Conservation (phyloP, 2,329 filamentous ascomycete species). For the Huntiella moniliformis region DNA sequence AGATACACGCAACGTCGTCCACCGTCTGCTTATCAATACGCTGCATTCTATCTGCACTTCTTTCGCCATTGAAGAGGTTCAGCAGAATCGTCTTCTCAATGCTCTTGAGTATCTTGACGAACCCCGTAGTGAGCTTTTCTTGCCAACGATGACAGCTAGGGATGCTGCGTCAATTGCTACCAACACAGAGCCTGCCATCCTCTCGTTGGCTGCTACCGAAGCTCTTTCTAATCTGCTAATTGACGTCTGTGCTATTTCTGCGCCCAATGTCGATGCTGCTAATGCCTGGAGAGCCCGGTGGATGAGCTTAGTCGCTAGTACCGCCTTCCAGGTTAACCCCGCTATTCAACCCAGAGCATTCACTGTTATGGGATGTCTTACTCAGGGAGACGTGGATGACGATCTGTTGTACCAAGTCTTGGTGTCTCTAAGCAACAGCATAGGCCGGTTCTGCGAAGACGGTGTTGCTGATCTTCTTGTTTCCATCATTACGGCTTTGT, state of each 20-base stretch:
- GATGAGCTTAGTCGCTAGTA: conserved; percentile 57
- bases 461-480: conserved; percentile 49
- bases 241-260: conserved; percentile 44
- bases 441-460: conserved; percentile 45
- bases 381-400: conserved; percentile 53
- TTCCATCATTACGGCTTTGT: conserved; percentile 46
- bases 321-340: conserved; percentile 54
- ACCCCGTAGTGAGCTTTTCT: conserved; percentile 37
- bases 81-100: conserved; percentile 33
- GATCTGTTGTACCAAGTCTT: conserved; percentile 53
- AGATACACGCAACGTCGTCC: conserved; percentile 39
- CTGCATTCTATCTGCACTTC: conserved; percentile 50
- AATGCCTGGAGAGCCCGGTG: conserved; percentile 53
- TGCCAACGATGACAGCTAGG: conserved; percentile 18
- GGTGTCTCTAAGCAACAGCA: conserved; percentile 45
- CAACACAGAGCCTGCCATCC: conserved; percentile 19
- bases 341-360: conserved; percentile 52
- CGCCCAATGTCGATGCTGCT: conserved; percentile 43
- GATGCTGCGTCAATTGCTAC: conserved; percentile 37
- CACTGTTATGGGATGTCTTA: conserved; percentile 51
- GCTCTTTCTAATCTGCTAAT: conserved; percentile 42
- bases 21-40: conserved; percentile 46
- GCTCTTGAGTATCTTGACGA: conserved; percentile 42
- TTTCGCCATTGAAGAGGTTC: conserved; percentile 41
- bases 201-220: conserved; percentile 20